Conservation (phyloP, 805 yeast genomes). For the Starmerella lactis-condensi region DNA sequence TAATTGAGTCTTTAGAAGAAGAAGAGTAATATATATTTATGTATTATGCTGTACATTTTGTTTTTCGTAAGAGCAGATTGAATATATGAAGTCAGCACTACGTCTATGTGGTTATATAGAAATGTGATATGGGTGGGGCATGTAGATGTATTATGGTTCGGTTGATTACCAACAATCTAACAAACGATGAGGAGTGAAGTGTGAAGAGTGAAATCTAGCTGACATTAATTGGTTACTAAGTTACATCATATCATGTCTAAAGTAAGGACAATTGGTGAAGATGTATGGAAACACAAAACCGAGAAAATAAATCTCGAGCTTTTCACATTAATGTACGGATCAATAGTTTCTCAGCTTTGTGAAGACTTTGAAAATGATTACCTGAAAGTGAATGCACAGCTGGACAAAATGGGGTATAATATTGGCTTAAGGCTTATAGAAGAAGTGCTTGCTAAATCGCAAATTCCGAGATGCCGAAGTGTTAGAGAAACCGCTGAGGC, state of each 20-base stretch:
- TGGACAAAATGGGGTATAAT: slow-evolving; percentile 87
- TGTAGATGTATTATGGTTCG: too few relatives aligned
- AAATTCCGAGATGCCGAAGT: slow-evolving; percentile 60
- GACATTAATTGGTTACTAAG: too few relatives aligned
- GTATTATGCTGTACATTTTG: not conserved
- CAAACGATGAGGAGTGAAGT: too few relatives aligned
- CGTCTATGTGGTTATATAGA: not conserved
- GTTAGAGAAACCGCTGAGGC: slow-evolving; percentile 79
- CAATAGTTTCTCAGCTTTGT: slow-evolving; percentile 79
- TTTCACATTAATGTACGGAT: slow-evolving; percentile 87
- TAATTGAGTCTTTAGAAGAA: slow-evolving; percentile 22
- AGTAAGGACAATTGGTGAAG: slow-evolving; percentile 47
- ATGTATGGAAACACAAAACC: slow-evolving; percentile 72
- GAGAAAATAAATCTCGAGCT: slow-evolving; percentile 86
- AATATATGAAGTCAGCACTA: too few relatives aligned
- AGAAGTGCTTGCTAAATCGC: slow-evolving; percentile 77
- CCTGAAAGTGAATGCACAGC: slow-evolving; percentile 57
- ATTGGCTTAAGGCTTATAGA: slow-evolving; percentile 83
- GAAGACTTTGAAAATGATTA: slow-evolving; percentile 65
- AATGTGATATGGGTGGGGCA: too few relatives aligned
- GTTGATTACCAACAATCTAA: too few relatives aligned
- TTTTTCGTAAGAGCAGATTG: not conserved
- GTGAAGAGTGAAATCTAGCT: too few relatives aligned
- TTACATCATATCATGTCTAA: slow-evolving; percentile 18
- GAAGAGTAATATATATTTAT: slow-evolving; percentile 1